Evolutionary conservation across 225 moss, liverwort and hornwort genomes (phyloP).

Genomic region (Polytrichum commune): DNA sequence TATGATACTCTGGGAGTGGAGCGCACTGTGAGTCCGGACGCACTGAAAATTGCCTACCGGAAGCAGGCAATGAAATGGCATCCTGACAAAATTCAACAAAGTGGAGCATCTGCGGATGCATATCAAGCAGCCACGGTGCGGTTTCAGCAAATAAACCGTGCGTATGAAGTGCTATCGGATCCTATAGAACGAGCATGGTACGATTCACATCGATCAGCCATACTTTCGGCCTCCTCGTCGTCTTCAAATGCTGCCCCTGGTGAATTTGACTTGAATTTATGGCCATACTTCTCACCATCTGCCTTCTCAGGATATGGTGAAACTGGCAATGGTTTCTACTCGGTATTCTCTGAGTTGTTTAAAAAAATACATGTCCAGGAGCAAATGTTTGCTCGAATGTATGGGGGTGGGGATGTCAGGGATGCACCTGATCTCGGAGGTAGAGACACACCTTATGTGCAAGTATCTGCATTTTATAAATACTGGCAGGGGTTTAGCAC

Average conservation of each 20-base stretch:
- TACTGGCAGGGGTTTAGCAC: conserved; percentile 83
- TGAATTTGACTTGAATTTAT: conserved; percentile 80
- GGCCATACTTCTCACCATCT: conserved; percentile 82
- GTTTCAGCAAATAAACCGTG: conserved; percentile 81
- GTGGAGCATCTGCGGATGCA: conserved; percentile 62
- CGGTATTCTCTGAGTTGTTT: conserved; percentile 75
- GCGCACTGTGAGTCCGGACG: conserved; percentile 62
- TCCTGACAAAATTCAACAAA: conserved; percentile 98
- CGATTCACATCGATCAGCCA: conserved; percentile 77
- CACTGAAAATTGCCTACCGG: conserved; percentile 70
- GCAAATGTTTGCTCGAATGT: conserved; percentile 80
- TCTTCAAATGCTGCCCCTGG: conserved; percentile 42
- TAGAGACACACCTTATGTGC: conserved; percentile 42
- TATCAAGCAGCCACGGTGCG: conserved; percentile 74
- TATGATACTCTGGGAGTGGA: conserved; percentile 81
- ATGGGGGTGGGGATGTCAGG: conserved; percentile 60
- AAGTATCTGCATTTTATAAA: conserved; percentile 74
- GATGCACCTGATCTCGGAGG: conserved; percentile 75
- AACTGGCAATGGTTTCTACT: conserved; percentile 75
- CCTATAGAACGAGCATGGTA: conserved; percentile 94
- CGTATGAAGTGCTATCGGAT: conserved; percentile 89
- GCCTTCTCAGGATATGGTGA: conserved; percentile 80
- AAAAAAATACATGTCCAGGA: conserved; percentile 81
- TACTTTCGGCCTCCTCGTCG: conserved; percentile 29
- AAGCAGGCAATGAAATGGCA: conserved; percentile 98